Base-by-base conservation (phyloP, 1,284 basidiomycete genomes). In the Porodaedalea pini region DNA sequence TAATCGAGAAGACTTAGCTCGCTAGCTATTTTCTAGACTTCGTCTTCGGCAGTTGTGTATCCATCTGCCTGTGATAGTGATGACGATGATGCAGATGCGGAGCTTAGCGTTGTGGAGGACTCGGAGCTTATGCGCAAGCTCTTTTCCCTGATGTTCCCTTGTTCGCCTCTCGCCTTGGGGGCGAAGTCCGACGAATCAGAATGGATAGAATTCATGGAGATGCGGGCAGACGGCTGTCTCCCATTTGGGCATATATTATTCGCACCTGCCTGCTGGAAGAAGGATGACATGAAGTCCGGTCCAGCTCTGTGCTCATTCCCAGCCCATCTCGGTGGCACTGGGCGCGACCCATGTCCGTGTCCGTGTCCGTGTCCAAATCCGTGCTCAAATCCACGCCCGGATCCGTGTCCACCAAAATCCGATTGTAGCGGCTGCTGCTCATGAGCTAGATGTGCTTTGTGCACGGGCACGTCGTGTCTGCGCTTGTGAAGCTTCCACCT, bases 401-500 rank as follows among this genome's bases (percentile, higher is more conserved):
- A 17, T 19, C 11, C 39, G 19, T 17, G 19, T n/a, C n/a, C n/a
- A 23, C 11, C 39, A 41, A 19, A 23, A 23, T 7, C 41, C 2
- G 41, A 1, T 23, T 43, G 19, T 23, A 4, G 17, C n/a, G n/a
- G n/a, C n/a, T n/a, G n/a, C n/a, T n/a, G n/a, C n/a, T n/a, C n/a
- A n/a, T n/a, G 17, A 23, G 19, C 41, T 43, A 23, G 2, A 41
- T 41, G 19, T 3, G 39, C 17, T 37, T 29, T 58, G 57, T 58
- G 57, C 44, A 32, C 21, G 7, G 27, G 29, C 37, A 32, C 29
- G 23, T 34, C 1, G 39, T 54, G 57, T n/a, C 23, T 27, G n/a
- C 51, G 43, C 11, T 41, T 40, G 32, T 32, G n/a, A 36, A 63
- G 44, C 13, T 47, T 45, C 37, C 54, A 52, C 41, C 55, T 40